A percentile compares a stretch with the other conserved stretches of the same genome.
These are phyloP conservation scores for Arthroderma uncinatum DNA, from an alignment of 2,329 filamentous ascomycete genomes.

Conservation along the genomic window DNA sequence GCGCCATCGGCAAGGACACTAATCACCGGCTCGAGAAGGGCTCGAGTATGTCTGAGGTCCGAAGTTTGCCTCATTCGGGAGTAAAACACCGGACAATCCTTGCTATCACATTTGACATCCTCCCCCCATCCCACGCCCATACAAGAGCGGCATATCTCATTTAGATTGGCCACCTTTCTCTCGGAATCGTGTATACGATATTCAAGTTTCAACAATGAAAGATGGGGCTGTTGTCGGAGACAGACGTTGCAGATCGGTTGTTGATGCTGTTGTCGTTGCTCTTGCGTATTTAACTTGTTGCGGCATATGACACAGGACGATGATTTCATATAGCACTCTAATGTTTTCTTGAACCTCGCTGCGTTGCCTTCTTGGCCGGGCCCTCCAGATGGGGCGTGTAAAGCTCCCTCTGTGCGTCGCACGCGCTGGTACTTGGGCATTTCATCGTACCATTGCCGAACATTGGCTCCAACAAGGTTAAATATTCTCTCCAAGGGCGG, in stretches of 20 bases:
- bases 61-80: conserved; percentile 30
- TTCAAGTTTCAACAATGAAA: conserved; percentile 55
- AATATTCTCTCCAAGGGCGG: conserved; percentile 93
- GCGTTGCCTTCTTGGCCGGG: conserved; percentile 6
- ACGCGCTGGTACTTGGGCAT: conserved; percentile 85
- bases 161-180: conserved; percentile 51
- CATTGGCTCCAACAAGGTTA: conserved; percentile 86
- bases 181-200: conserved; percentile 53
- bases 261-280: conserved; percentile 19
- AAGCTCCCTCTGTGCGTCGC: conserved; percentile 44
- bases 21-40: conserved; percentile 28
- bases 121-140: conserved; percentile 62
- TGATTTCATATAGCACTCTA: conserved; percentile 88
- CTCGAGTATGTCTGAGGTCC: conserved; percentile 28
- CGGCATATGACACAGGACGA: conserved; percentile 69
- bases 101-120: conserved; percentile 74
- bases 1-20: conserved; percentile 24
- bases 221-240: conserved; percentile 31
- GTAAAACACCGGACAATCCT: conserved; percentile 90
- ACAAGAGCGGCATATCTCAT: conserved; percentile 68
- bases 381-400: neutral
- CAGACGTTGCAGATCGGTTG: conserved; percentile 34
- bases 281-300: conserved; percentile 39
- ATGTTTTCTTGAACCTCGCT: conserved; percentile 48
- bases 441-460: conserved; percentile 85